A percentile compares a stretch with the other conserved stretches of the same genome.
These are phyloP conservation scores for Ceriops tagal DNA, from an alignment of 345 rosid genomes.

Conservation along the genomic window DNA sequence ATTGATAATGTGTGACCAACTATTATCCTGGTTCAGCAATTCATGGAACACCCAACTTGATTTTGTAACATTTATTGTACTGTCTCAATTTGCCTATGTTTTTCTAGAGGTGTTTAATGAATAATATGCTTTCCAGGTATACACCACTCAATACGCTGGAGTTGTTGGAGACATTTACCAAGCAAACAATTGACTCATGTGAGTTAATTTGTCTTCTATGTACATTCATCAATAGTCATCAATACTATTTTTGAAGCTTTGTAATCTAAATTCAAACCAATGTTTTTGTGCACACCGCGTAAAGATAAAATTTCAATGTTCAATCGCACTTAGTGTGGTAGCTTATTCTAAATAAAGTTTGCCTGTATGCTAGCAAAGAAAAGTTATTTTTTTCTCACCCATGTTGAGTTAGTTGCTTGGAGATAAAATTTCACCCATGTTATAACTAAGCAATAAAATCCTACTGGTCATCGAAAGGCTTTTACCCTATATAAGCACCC, in stretches of 20 bases:
- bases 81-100: neutral
- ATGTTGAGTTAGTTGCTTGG: neutral
- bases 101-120: conserved; percentile 7
- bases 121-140: conserved; percentile 47
- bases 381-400: neutral
- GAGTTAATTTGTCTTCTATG: conserved; percentile 29
- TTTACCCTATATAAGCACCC: neutral
- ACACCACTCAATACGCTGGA: conserved; percentile 75
- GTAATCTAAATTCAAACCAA: neutral
- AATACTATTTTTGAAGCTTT: neutral
- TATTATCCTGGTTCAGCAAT: neutral
- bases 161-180: conserved; percentile 64
- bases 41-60: neutral
- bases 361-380: neutral
- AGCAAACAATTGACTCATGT: conserved; percentile 82
- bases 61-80: neutral
- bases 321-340: too few relatives aligned
- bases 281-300: too few relatives aligned
- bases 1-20: neutral
- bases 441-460: neutral
- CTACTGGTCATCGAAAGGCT: neutral
- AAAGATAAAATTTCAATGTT: too few relatives aligned
- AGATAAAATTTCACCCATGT: too few relatives aligned
- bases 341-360: too few relatives aligned
- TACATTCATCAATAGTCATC: neutral